Percentiles rank a stretch among this genome's conserved stretches.
Conservation (phyloP, 2,329 filamentous ascomycete genomes). For the Knufia fluminis region DNA sequence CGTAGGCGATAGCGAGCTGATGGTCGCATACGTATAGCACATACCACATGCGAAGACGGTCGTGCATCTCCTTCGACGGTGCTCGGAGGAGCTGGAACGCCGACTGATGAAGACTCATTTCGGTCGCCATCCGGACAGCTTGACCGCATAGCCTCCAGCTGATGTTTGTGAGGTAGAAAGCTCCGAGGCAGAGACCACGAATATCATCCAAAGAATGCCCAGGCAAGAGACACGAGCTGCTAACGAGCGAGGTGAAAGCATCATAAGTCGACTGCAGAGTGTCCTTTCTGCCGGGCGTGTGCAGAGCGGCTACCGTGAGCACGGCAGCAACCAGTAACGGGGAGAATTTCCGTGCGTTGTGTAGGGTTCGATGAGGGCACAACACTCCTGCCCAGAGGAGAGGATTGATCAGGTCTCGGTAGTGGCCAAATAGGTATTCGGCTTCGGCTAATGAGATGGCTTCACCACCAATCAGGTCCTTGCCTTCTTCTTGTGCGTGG, state of each 20-base stretch:
- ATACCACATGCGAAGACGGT: slow-evolving; percentile 52
- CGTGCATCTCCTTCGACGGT: slow-evolving; percentile 36
- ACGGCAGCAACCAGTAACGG: slow-evolving; percentile 46
- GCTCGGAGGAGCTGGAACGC: slow-evolving; percentile 41
- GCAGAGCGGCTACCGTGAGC: slow-evolving; percentile 48
- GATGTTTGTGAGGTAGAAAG: slow-evolving; percentile 53
- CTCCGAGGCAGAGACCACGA: slow-evolving; percentile 49
- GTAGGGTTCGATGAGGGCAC: slow-evolving; percentile 40
- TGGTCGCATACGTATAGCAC: slow-evolving; percentile 56
- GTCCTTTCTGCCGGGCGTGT: slow-evolving; percentile 44
- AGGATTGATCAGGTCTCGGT: slow-evolving; percentile 43
- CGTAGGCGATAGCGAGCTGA: slow-evolving; percentile 54
- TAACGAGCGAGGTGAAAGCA: slow-evolving; percentile 48
- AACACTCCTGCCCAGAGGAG: slow-evolving; percentile 45
- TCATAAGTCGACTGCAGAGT: slow-evolving; percentile 47
- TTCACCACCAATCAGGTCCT: slow-evolving; percentile 45
- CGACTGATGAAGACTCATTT: slow-evolving; percentile 46
- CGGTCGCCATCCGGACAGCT: slow-evolving; percentile 48
- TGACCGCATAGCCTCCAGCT: slow-evolving; percentile 53
- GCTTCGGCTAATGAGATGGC: slow-evolving; percentile 40
- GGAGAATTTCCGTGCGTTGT: slow-evolving; percentile 44
- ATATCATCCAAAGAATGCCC: slow-evolving; percentile 49
- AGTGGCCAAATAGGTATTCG: slow-evolving; percentile 43
- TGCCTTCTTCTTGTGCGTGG: slow-evolving; percentile 32
- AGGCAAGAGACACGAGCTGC: slow-evolving; percentile 48